A percentile compares a stretch with the other conserved stretches of the same genome.
Conservation (phyloP, 2,329 filamentous ascomycete genomes). For the Fusarium gaditjirri region DNA sequence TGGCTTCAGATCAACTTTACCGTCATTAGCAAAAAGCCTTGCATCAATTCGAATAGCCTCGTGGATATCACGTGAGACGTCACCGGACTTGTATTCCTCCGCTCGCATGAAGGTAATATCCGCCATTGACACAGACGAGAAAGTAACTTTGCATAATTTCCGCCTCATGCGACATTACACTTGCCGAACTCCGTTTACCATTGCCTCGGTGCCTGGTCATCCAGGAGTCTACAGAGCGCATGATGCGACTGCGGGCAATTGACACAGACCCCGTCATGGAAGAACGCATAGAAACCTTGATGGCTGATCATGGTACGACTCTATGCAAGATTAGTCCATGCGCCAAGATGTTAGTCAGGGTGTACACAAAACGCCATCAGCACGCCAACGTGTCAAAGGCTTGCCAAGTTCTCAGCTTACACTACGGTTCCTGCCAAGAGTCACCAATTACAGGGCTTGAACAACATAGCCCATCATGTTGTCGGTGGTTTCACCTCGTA, state of each 20-base stretch:
- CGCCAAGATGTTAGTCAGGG: background rate
- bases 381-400: background rate
- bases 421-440: background rate
- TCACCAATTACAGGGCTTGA: background rate
- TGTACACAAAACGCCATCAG: background rate
- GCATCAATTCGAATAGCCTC: too few relatives aligned
- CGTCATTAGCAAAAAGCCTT: background rate
- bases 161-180: background rate
- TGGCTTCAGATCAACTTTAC: background rate
- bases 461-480: background rate
- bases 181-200: rapidly evolving
- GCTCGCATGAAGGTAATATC: background rate
- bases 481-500: background rate
- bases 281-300: background rate
- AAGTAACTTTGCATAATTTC: background rate
- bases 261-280: background rate
- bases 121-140: background rate
- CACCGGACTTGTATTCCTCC: background rate
- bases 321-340: background rate
- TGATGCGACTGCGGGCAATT: background rate
- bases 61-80: background rate
- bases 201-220: background rate
- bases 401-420: constrained; percentile 7
- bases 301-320: background rate
- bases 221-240: background rate